Base-by-base conservation (phyloP, 306 rosid genomes). In the Prosopis cineraria region DNA sequence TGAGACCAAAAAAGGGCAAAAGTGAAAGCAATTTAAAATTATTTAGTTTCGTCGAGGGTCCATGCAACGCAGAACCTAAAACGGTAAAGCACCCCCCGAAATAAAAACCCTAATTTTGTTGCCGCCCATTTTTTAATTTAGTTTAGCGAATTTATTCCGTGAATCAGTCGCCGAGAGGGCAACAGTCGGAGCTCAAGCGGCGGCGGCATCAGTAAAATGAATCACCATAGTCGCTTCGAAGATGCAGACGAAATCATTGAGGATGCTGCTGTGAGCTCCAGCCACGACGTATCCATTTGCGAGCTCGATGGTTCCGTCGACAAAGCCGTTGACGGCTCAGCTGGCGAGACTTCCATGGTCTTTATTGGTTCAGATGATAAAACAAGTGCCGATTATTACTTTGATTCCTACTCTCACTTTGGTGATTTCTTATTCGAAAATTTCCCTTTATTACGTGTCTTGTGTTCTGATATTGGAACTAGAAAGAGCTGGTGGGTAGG, bases 381-480 rank as follows among this genome's bases (percentile, higher is more conserved):
- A 80, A 94, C 98, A 48, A 94, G 98, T 80, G 97, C 97, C 72
- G 98, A 94, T 70, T 94, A 94, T 77, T 94, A 94, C 88, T 92
- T 94, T 70, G 98, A 94, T 84, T 94, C 98, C 67, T 94, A 94
- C 78, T 89, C 98, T 82, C 98, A 94, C 79, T 94, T 94, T 20
- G 98, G 98, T 94, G 88, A 7, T 78, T 33, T 14, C 63, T 20
- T 19, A 12, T 27, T 14, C 30, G 36, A 0, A 58, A 0, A 0
- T 3, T 58, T 27, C 12, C 65, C 65, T 24, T 27, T 24, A 24
- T 0, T 58, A 4, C 2, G 7, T 16, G 6, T 34, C 70, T 59
- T 12, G 29, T 12, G 39, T 27, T 59, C 66, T 29, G 20, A 29
- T 29, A 9, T 10, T 59, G n/a, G 20, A 7, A 59, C 31, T 29